These are phyloP conservation scores for Pseudogymnoascus sp. DNA, from an alignment of 2,329 filamentous ascomycete genomes.

Conservation along the genomic window DNA sequence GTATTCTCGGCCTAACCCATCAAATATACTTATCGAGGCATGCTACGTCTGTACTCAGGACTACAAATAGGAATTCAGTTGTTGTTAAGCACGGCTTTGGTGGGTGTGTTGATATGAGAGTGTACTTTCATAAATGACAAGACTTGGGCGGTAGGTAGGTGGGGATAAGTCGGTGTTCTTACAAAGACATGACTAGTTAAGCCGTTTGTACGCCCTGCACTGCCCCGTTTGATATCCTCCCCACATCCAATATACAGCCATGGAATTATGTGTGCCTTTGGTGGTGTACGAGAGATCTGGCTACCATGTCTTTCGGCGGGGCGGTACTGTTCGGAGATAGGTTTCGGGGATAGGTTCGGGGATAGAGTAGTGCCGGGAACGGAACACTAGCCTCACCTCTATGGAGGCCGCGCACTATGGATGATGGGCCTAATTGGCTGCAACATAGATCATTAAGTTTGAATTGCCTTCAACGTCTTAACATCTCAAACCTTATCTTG, in stretches of 20 bases:
- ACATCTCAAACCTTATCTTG: background rate
- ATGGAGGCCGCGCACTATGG: background rate
- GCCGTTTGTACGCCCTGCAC: too few species aligned
- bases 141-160: too few species aligned
- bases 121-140: too few species aligned
- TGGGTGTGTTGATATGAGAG: too few species aligned
- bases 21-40: too few species aligned
- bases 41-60: too few species aligned
- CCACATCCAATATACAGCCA: background rate
- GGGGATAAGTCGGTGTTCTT: too few species aligned
- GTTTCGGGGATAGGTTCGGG: background rate
- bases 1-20: too few species aligned
- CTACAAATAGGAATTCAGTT: too few species aligned
- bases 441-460: background rate
- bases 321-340: background rate
- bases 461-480: background rate
- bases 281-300: background rate
- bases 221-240: too few species aligned
- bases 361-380: background rate
- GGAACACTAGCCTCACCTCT: background rate
- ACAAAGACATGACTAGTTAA: too few species aligned
- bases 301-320: background rate
- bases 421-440: background rate
- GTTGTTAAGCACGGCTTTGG: too few species aligned
- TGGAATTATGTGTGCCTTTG: background rate